Base-by-base conservation (phyloP, 768 basidiomycete genomes). In the Suillus variegatus region DNA sequence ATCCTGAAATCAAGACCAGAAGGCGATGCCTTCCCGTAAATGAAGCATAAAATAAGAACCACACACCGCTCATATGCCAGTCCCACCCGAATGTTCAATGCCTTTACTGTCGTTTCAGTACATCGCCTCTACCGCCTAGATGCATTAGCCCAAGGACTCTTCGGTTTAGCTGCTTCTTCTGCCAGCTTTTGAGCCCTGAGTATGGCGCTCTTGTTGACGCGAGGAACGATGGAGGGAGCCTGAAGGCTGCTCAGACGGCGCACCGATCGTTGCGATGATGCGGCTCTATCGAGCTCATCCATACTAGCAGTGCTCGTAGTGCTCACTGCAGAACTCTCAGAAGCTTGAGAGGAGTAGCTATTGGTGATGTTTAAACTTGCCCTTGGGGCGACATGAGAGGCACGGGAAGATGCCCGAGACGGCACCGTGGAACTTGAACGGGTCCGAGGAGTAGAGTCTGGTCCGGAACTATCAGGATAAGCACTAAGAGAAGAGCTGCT, bases 151-250 rank as follows among this genome's bases (percentile, higher is more conserved):
- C 75, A 76, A 18, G 61, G 74, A 36, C 75, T 76, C 68, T 73
- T 77, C 6, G 75, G 75, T 41, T 75, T 77, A 22, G 75, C 68
- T 35, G 75, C 72, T 0, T 76, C 76, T 20, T 52, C 60, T 4
- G 69, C 89, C 78, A 85, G 81, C 80, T 93, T 93, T 66, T 88
- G 89, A 13, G 82, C 85, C 28, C 92, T 82, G 62, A 94, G 74
- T 7, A 86, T 77, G 3, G 93, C 92, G 69, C 89, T 93, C 74
- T 84, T 87, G 76, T 95, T 95, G 66, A 81, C 85, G 62, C 90
- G 82, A 9, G 93, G 93, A 10, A 76, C 75, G 65, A 93, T 91
- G 5, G 82, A 80, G 2, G 93, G 91, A 1, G 82, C 80, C 60
- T 78, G 79, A 52, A 85, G 72, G 70, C 88, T 89, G 72, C 85